These are phyloP conservation scores for Prunus kanzakura DNA, from an alignment of 306 rosid species.

Conservation along the genomic window DNA sequence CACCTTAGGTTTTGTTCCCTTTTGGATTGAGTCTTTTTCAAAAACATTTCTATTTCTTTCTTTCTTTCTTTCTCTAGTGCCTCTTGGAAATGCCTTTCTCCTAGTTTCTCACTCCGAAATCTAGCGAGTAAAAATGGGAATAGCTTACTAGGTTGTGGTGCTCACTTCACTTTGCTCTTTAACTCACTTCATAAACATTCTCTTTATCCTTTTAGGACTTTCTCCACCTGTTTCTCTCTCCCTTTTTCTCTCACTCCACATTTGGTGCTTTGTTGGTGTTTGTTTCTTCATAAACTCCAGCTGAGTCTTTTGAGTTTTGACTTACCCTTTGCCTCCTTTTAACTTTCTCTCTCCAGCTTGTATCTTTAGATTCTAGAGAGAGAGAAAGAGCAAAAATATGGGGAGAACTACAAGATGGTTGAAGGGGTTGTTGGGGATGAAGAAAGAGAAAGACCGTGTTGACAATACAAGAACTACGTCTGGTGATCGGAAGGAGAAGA, in stretches of 20 bases:
- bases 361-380: constrained; percentile 19
- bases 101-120: constrained; percentile 26
- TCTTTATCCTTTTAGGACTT: background rate
- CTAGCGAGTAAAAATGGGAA: constrained; percentile 2
- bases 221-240: background rate
- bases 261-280: constrained; percentile 19
- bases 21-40: background rate
- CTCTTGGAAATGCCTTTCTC: constrained; percentile 1
- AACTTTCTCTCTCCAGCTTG: constrained; percentile 13
- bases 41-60: background rate
- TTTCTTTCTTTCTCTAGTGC: too few species aligned
- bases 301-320: background rate
- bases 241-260: background rate
- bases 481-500: constrained; percentile 57
- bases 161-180: background rate
- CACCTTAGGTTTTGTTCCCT: constrained; percentile 20
- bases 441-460: constrained; percentile 58
- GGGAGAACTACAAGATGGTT: constrained; percentile 79
- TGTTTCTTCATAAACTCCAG: constrained; percentile 18
- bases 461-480: constrained; percentile 31
- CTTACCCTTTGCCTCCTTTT: background rate
- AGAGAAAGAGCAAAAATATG: constrained; percentile 8
- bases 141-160: background rate
- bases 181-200: background rate
- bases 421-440: constrained; percentile 79